A percentile compares a stretch with the other conserved stretches of the same genome.
Conservation (phyloP, 2,329 filamentous ascomycete genomes). For the Endoconidiophora polonica region DNA sequence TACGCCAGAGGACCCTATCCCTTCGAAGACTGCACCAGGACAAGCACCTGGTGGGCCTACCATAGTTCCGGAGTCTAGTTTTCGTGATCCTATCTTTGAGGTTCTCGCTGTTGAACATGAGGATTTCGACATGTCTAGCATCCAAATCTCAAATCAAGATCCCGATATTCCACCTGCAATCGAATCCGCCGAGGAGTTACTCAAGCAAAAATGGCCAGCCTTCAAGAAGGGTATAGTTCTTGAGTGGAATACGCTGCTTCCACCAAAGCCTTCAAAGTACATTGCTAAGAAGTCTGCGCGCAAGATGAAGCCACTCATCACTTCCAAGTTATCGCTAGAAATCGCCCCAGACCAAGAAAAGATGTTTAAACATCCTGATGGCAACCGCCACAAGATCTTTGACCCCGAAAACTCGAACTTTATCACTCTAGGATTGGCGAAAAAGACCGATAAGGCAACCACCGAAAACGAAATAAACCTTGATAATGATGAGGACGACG, state of each 20-base stretch:
- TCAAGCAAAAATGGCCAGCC: conserved; percentile 65
- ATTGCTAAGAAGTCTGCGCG: conserved; percentile 64
- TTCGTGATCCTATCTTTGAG: conserved; percentile 8
- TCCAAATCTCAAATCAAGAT: conserved; percentile 38
- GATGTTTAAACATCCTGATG: conserved; percentile 49
- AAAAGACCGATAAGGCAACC: conserved; percentile 20
- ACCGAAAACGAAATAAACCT: conserved; percentile 27
- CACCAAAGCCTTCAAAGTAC: conserved; percentile 62
- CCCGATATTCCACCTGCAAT: conserved; percentile 49
- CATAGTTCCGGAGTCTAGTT: conserved; percentile 13
- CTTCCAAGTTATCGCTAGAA: conserved; percentile 78
- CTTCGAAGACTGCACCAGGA: conserved; percentile 19
- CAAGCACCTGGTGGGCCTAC: neutral
- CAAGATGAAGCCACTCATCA: conserved; percentile 64
- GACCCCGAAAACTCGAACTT: conserved; percentile 23
- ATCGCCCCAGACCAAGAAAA: conserved; percentile 76
- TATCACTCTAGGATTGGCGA: conserved; percentile 20
- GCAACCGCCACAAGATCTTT: conserved; percentile 35
- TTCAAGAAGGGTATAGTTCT: conserved; percentile 63
- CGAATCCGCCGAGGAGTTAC: conserved; percentile 56
- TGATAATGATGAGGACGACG: conserved; percentile 37
- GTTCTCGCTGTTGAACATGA: conserved; percentile 24
- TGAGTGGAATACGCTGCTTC: conserved; percentile 68
- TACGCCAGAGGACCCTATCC: conserved; percentile 23
- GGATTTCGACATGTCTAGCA: conserved; percentile 26